Evolutionary conservation across 176 grass and related monocot species (phyloP), one percentile per base, ranked within the genome.

Genomic region (Alopecurus myosuroides): DNA sequence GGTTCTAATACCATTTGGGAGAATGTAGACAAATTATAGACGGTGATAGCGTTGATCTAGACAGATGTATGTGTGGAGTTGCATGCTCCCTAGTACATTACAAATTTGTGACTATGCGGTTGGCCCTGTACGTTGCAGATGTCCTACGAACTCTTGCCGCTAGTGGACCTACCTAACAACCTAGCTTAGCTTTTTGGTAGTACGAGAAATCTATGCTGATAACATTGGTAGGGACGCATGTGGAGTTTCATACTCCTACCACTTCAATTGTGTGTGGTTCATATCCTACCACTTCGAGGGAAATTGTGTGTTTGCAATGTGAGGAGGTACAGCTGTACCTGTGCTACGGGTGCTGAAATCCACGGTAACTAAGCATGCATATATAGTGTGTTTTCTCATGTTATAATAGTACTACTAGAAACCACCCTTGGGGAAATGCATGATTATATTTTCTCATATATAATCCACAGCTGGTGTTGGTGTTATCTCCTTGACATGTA

Each of bases 191-290:
- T n/a, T n/a, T 34, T 33, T 31, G 4, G 45, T n/a, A n/a, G 8
- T 20, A 11, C 28, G 72, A 49, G 71, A 75, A 75, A 75, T 75
- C 72, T 31, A 51, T 50, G 50, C 45, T 75, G 72, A 75, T 75
- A 75, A 52, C 72, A 75, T 51, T 75, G 72, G 45, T 52, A 51
- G 72, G 11, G 72, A 75, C 72, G 72, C 72, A 75, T 75, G 72
- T 75, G 72, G 72, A 75, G 45, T 75, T 22, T 15, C 72, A 75
- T 75, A 5, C 11, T 51, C 72, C 45, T 52, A 75, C 72, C 72
- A 6, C 19, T 51, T 18, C 44, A 75, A 51, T 6, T 50, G 2
- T 75, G 34, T 75, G 45, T 75, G 72, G 72, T 22, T 52, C 28
- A 34, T 22, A 50, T 22, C 72, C 6, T 1, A 50, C 18, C 29